phyloP scores from a whole-genome alignment of 1,284 basidiomycete genomes.

The Amylostereum areolatum region DNA sequence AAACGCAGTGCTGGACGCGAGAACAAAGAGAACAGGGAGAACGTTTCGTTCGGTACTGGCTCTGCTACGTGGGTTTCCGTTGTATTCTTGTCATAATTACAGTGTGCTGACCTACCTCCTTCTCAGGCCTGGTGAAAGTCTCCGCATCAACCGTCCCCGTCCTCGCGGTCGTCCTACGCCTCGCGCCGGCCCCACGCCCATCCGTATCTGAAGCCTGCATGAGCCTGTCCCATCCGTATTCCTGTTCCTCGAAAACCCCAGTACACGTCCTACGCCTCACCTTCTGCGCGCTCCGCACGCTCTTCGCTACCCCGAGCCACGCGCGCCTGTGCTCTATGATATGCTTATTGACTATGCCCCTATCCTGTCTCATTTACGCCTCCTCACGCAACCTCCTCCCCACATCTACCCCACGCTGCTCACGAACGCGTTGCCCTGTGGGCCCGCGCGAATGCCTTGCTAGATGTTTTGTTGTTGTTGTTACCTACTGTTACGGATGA shows the following conservation, averaged over 20 bases:
- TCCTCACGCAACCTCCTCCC: background rate
- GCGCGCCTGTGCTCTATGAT: background rate
- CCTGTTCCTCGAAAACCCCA: background rate
- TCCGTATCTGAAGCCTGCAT: constrained; percentile 2
- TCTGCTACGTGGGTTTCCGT: constrained; percentile 48
- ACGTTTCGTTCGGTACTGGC: constrained; percentile 29
- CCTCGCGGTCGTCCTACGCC: constrained; percentile 51
- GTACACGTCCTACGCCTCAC: background rate
- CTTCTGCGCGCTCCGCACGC: background rate
- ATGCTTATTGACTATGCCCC: background rate
- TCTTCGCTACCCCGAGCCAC: background rate
- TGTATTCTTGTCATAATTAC: background rate
- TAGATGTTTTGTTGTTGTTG: background rate
- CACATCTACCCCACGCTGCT: background rate
- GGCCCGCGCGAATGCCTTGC: background rate
- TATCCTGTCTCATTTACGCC: background rate
- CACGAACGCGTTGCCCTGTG: background rate
- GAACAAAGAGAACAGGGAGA: constrained; percentile 44
- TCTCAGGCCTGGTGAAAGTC: constrained; percentile 49
- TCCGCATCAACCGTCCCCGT: constrained; percentile 63
- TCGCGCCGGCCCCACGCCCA: constrained; percentile 19
- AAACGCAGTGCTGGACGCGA: constrained; percentile 46
- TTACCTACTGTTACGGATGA: background rate
- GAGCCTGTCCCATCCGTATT: background rate
- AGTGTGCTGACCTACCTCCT: constrained; percentile 1